Evolutionary conservation across 2,329 filamentous ascomycete species (phyloP).

Genomic region (Ascochyta koolunga): DNA sequence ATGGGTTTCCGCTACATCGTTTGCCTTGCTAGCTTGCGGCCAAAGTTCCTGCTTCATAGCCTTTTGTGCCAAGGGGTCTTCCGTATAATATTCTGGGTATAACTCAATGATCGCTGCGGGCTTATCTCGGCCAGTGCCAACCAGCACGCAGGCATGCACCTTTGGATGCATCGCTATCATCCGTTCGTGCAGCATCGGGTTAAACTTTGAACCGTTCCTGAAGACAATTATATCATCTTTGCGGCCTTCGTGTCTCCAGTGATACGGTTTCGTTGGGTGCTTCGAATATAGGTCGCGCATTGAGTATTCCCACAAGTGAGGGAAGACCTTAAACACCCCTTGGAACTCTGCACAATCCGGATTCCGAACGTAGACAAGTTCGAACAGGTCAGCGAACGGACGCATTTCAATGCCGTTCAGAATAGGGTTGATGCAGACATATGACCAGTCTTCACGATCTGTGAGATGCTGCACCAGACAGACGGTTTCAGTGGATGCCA

Average conservation of each 20-base stretch:
- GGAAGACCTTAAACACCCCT: conserved; percentile 28
- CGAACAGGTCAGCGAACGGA: conserved; percentile 22
- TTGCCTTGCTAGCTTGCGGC: conserved; percentile 52
- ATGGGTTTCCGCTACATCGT: conserved; percentile 49
- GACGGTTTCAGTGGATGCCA: conserved; percentile 29
- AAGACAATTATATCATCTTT: conserved; percentile 33
- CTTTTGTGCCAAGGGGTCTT: conserved; percentile 17
- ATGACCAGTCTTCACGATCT: conserved; percentile 33
- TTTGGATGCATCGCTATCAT: conserved; percentile 34
- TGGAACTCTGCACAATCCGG: conserved; percentile 20
- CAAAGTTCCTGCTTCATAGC: conserved; percentile 53
- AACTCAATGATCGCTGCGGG: conserved; percentile 43
- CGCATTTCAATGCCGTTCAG: conserved; percentile 36
- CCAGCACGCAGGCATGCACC: conserved; percentile 41
- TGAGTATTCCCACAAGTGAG: conserved; percentile 25
- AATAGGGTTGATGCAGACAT: conserved; percentile 27
- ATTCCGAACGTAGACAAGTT: conserved; percentile 28
- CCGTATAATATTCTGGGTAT: conserved; percentile 22
- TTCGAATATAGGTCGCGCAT: conserved; percentile 33
- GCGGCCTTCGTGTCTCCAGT: conserved; percentile 33
- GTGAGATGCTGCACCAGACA: conserved; percentile 29
- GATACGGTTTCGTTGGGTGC: conserved; percentile 33
- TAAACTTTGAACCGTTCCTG: conserved; percentile 27
- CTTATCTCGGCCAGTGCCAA: conserved; percentile 40
- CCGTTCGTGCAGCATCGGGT: conserved; percentile 31